Percentiles rank a stretch among this genome's conserved stretches.
Conservation (phyloP, 139 green algal genomes). For the Chlamydomonas asymmetrica region DNA sequence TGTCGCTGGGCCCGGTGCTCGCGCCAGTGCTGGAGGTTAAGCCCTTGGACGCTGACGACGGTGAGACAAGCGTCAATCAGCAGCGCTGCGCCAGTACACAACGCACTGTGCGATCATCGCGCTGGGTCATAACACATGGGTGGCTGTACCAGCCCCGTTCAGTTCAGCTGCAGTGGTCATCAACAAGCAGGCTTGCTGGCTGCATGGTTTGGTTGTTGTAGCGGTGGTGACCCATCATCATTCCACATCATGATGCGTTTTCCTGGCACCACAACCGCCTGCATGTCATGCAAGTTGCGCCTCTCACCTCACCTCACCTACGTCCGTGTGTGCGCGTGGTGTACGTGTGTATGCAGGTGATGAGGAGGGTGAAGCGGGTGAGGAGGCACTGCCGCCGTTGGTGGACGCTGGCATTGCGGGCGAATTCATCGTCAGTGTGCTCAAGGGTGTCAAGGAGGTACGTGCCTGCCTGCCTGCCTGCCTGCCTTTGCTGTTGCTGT, state of each 20-base stretch:
- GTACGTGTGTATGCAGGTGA: not conserved
- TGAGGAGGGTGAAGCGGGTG: not conserved
- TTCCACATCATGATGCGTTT: not conserved
- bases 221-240: not conserved
- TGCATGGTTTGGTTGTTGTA: not conserved
- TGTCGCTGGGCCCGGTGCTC: conserved; percentile 21
- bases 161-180: too few species aligned
- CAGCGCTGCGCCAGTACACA: not conserved
- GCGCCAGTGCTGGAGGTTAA: conserved; percentile 22
- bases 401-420: conserved; percentile 14
- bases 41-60: not conserved
- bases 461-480: too few species aligned
- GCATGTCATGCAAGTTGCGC: not conserved
- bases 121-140: not conserved
- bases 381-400: conserved; percentile 5
- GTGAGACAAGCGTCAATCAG: not conserved
- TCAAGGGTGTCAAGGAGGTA: conserved; percentile 12
- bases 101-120: not conserved
- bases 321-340: not conserved
- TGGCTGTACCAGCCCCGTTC: not conserved
- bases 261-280: not conserved
- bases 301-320: not conserved
- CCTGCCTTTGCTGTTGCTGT: too few species aligned
- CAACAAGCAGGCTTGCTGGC: too few species aligned
- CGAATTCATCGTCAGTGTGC: conserved; percentile 5